Evolutionary conservation across 192 early-diverging fungal species (phyloP).

Genomic region (Umbelopsis ramanniana): DNA sequence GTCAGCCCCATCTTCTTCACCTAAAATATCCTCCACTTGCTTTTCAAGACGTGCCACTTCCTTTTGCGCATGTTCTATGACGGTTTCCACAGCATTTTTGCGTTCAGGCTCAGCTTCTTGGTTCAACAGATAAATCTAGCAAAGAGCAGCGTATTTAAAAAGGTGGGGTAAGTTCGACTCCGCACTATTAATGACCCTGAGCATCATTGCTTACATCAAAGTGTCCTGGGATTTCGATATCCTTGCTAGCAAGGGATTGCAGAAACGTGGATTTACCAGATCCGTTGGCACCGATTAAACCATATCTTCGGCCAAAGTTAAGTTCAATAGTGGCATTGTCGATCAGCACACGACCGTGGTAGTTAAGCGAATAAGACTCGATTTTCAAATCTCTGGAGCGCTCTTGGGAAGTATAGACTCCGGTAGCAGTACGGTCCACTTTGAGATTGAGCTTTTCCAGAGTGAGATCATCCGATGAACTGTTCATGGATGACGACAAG

Average conservation of each 20-base stretch:
- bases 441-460: conserved; percentile 63
- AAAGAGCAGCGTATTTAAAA: background rate
- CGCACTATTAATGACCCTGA: no score
- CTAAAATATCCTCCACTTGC: conserved; percentile 85
- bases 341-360: conserved; percentile 91
- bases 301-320: conserved; percentile 92
- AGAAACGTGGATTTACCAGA: conserved; percentile 89
- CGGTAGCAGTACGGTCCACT: conserved; percentile 80
- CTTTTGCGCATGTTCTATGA: conserved; percentile 83
- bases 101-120: conserved; percentile 91
- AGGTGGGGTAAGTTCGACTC: background rate
- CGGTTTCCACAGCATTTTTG: conserved; percentile 83
- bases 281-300: conserved; percentile 91
- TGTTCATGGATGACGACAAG: conserved; percentile 35
- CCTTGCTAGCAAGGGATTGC: conserved; percentile 84
- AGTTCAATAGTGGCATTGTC: conserved; percentile 90
- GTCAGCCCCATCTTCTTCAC: conserved; percentile 75
- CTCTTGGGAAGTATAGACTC: conserved; percentile 85
- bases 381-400: conserved; percentile 90
- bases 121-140: conserved; percentile 86
- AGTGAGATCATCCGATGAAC: conserved; percentile 45
- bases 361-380: conserved; percentile 87
- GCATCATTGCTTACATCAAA: conserved; percentile 70
- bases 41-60: conserved; percentile 88
- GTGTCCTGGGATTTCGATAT: conserved; percentile 89